A percentile compares a stretch with the other conserved stretches of the same genome.
phyloP scores from a whole-genome alignment of 768 basidiomycete genomes.

The Tulasnella sp. region DNA sequence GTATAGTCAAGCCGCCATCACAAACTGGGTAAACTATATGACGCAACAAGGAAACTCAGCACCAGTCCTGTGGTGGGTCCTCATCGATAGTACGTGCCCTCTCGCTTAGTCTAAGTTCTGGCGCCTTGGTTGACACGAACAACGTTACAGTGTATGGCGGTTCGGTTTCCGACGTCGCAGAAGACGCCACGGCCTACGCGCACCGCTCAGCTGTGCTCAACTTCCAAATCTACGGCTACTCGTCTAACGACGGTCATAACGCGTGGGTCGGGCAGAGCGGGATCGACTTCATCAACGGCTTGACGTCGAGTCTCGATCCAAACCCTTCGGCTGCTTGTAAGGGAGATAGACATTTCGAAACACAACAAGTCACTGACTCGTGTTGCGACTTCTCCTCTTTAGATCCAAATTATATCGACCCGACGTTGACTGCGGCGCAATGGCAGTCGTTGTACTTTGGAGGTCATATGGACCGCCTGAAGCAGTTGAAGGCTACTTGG shows the following conservation, averaged over 20 bases:
- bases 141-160: slow-evolving; percentile 37
- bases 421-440: slow-evolving; percentile 37
- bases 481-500: slow-evolving; percentile 11
- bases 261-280: slow-evolving; percentile 47
- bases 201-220: slow-evolving; percentile 47
- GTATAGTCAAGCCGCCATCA: neutral
- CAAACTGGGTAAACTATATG: slow-evolving; percentile 16
- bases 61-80: neutral
- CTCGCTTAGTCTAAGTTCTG: neutral
- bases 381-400: slow-evolving; percentile 38
- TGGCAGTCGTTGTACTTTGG: slow-evolving; percentile 37
- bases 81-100: slow-evolving; percentile 11
- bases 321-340: slow-evolving; percentile 31
- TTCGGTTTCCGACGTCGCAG: slow-evolving; percentile 45
- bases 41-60: neutral
- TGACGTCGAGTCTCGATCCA: slow-evolving; percentile 31
- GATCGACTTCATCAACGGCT: slow-evolving; percentile 47
- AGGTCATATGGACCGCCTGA: slow-evolving; percentile 15
- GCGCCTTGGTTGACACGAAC: too few species aligned
- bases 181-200: slow-evolving; percentile 46
- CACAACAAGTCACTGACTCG: neutral
- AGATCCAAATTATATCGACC: slow-evolving; percentile 48
- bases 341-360: neutral
- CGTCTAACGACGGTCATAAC: slow-evolving; percentile 34
- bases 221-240: slow-evolving; percentile 52